A percentile compares a stretch with the other conserved stretches of the same genome.
These are phyloP conservation scores for Microthyrium microscopicum DNA, from an alignment of 2,329 filamentous ascomycete species.

Conservation along the genomic window DNA sequence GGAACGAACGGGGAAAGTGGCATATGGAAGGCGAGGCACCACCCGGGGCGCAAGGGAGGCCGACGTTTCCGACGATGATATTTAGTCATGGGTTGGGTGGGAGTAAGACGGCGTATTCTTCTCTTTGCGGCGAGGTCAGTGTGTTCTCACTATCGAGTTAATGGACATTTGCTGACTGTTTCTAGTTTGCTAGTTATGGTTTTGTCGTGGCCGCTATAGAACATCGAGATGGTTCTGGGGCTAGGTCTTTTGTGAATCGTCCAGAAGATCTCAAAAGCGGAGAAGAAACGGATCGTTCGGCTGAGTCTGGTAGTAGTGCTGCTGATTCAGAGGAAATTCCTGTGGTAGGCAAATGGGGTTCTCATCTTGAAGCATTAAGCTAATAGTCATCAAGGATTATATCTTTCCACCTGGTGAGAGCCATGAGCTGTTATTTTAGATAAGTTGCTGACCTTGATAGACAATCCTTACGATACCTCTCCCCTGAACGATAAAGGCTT, in stretches of 20 bases:
- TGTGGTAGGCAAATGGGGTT: too few species aligned
- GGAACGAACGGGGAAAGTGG: too few species aligned
- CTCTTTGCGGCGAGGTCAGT: conserved; percentile 40
- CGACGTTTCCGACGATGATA: conserved; percentile 43
- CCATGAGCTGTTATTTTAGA: background rate
- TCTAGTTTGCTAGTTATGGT: conserved; percentile 42
- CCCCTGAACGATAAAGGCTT: conserved; percentile 43
- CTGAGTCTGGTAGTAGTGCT: background rate
- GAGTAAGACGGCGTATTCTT: conserved; percentile 44
- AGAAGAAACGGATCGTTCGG: conserved; percentile 15
- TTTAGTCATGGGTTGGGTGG: conserved; percentile 53
- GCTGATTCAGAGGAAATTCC: too few species aligned
- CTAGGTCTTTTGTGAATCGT: conserved; percentile 44
- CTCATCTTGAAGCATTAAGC: background rate
- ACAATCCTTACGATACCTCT: conserved; percentile 28
- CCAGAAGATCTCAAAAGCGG: conserved; percentile 23
- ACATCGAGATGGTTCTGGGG: conserved; percentile 47
- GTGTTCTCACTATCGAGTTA: background rate
- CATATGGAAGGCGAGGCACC: conserved; percentile 1
- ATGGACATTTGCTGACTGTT: background rate
- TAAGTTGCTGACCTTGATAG: conserved; percentile 9
- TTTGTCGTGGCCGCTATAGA: conserved; percentile 49
- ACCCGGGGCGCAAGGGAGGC: conserved; percentile 17
- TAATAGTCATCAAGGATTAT: conserved; percentile 35
- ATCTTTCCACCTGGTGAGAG: conserved; percentile 38